These are phyloP conservation scores for Linum usitatissimum DNA, from an alignment of 345 rosid species.

Conservation along the genomic window DNA sequence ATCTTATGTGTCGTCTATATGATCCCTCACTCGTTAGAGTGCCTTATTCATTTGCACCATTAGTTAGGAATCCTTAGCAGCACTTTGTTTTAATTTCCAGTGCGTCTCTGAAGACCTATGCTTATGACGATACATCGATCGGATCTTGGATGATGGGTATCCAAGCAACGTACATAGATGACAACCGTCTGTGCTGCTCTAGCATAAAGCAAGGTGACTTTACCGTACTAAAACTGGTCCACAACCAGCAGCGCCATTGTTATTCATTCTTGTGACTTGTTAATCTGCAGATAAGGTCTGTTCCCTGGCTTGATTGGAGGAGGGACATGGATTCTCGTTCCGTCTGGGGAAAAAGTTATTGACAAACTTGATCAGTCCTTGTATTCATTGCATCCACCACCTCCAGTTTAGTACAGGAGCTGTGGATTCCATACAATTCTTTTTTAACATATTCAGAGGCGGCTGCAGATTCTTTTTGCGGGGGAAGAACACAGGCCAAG, in stretches of 20 bases:
- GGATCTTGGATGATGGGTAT: constrained; percentile 99
- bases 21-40: not conserved
- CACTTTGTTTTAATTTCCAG: constrained; percentile 24
- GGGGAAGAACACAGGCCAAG: constrained; percentile 10
- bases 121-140: constrained; percentile 67
- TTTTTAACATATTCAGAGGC: constrained; percentile 9
- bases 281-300: constrained; percentile 22
- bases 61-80: not conserved
- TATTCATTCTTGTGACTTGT: not conserved
- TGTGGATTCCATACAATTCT: constrained; percentile 7
- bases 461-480: constrained; percentile 6
- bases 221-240: not conserved
- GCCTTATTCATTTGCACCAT: not conserved
- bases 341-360: not conserved
- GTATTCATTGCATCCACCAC: not conserved
- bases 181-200: constrained; percentile 78
- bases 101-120: constrained; percentile 80
- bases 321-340: not conserved
- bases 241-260: not conserved
- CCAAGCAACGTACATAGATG: constrained; percentile 79
- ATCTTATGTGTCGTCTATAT: not conserved
- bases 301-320: constrained; percentile 14
- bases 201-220: constrained; percentile 73
- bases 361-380: not conserved
- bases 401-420: not conserved